Conservation (phyloP, 768 basidiomycete species). For the Neoboletus magnificus region DNA sequence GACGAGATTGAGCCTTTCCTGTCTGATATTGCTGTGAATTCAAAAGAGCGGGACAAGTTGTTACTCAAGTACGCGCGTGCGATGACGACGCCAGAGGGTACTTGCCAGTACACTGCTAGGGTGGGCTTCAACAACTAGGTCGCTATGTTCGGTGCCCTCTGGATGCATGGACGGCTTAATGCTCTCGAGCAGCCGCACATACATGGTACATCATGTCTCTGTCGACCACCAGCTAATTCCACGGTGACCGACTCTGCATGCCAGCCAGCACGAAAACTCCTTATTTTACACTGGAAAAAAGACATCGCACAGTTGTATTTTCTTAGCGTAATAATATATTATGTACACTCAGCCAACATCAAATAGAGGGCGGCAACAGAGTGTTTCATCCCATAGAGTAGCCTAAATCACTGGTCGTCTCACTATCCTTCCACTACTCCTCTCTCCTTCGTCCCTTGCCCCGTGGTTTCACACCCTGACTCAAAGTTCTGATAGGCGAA, state of each 20-base stretch:
- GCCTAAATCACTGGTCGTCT: not conserved
- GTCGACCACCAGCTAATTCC: not conserved
- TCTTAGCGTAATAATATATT: not conserved
- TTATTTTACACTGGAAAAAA: not conserved
- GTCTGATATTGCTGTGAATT: conserved; percentile 74
- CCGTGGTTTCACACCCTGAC: conserved; percentile 40
- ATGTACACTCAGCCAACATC: not conserved
- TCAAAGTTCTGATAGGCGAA: conserved; percentile 39
- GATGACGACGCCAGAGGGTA: conserved; percentile 60
- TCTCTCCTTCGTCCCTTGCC: conserved; percentile 32
- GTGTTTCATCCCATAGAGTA: not conserved
- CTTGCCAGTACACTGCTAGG: conserved; percentile 69
- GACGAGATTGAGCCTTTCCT: conserved; percentile 84
- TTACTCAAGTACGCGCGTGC: conserved; percentile 84
- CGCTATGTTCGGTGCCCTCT: not conserved
- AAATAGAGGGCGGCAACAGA: not conserved
- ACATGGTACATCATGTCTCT: not conserved
- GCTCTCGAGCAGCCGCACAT: not conserved
- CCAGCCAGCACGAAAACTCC: not conserved
- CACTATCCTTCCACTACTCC: not conserved
- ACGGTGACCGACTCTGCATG: not conserved
- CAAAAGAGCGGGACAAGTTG: conserved; percentile 84
- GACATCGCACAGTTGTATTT: not conserved
- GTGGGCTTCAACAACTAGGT: conserved; percentile 52
- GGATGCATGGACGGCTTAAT: not conserved